Evolutionary conservation across 768 basidiomycete species (phyloP).

Genomic region (Auriculariales sp.): DNA sequence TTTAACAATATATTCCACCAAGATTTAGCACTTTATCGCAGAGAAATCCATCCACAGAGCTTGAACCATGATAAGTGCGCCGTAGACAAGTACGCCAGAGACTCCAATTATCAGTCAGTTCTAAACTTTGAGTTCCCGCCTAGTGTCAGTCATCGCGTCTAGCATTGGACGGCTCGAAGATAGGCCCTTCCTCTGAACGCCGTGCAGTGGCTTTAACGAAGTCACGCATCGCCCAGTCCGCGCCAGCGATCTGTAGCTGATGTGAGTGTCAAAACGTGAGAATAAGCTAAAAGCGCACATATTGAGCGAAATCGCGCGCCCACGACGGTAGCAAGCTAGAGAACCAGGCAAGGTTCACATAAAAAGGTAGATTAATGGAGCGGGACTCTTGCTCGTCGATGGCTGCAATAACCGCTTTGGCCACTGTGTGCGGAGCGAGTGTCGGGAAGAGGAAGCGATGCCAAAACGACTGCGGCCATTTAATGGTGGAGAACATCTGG

Average conservation of each 20-base stretch:
- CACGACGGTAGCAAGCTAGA: conserved; percentile 54
- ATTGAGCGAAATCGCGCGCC: conserved; percentile 57
- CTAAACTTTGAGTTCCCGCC: too few species aligned
- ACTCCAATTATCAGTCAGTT: too few species aligned
- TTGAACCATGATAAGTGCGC: too few species aligned
- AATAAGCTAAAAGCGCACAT: conserved; percentile 29
- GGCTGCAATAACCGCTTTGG: conserved; percentile 69
- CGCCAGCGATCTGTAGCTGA: conserved; percentile 37
- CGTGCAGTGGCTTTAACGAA: conserved; percentile 53
- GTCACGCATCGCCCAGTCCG: conserved; percentile 55
- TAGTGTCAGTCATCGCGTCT: neutral
- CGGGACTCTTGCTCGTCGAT: conserved; percentile 69
- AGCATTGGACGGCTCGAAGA: neutral
- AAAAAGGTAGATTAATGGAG: conserved; percentile 60
- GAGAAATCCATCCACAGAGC: too few species aligned
- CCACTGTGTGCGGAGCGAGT: conserved; percentile 55
- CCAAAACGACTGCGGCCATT: conserved; percentile 31
- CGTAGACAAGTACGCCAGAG: too few species aligned
- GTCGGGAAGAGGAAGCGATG: conserved; percentile 68
- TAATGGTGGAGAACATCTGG: conserved; percentile 52
- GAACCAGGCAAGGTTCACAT: conserved; percentile 41
- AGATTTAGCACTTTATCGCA: too few species aligned
- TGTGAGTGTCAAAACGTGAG: neutral
- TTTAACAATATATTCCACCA: too few species aligned
- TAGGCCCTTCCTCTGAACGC: conserved; percentile 37